Base-by-base conservation (phyloP, 805 yeast genomes). In the Teunomyces cretensis region DNA sequence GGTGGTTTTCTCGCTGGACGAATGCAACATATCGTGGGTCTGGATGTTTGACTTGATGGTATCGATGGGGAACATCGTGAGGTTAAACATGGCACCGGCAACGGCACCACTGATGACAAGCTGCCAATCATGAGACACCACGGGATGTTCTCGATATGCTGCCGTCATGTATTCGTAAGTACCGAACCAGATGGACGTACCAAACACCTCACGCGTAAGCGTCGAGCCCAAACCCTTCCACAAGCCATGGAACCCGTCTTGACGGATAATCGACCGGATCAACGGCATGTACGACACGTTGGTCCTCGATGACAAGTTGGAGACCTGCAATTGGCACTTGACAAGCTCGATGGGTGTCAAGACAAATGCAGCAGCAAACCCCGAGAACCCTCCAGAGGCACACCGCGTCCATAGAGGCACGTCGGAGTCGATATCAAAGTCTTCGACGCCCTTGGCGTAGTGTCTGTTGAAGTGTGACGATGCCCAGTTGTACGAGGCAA, bases 181-280 rank as follows among this genome's bases (percentile, higher is more conserved):
- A 0, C 96, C 92, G 68, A 91, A 91, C 97, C 97, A 91, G 1
- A 92, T 83, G 3, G 96, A 88, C 1, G 96, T 87, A 6, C 97
- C 97, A 24, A 90, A 84, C 31, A 88, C 76, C 61, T 91, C 98
- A 55, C 97, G 76, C 2, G 87, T 51, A 39, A 88, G 66, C 0
- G 98, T 91, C 15, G 94, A 83, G 0, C 82, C 70, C 53, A 90
- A 90, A 1, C 98, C 98, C 50, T 79, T 79, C 96, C 96, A 91
- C 48, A 91, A 72, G 0, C 96, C 97, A 8, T 53, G 35, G 0
- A 88, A 6, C 0, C 97, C 97, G 12, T 75, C 71, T 2, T 70
- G 64, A 13, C 54, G 36, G 14, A 79, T 55, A 0, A 86, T 72
- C 3, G 67, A 61, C 31, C 53, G 52, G 39, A 70, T 57, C 7